Evolutionary conservation across 768 basidiomycete species (phyloP), one percentile per base, ranked within the genome.

Genomic region (Filobasidium wieringae): DNA sequence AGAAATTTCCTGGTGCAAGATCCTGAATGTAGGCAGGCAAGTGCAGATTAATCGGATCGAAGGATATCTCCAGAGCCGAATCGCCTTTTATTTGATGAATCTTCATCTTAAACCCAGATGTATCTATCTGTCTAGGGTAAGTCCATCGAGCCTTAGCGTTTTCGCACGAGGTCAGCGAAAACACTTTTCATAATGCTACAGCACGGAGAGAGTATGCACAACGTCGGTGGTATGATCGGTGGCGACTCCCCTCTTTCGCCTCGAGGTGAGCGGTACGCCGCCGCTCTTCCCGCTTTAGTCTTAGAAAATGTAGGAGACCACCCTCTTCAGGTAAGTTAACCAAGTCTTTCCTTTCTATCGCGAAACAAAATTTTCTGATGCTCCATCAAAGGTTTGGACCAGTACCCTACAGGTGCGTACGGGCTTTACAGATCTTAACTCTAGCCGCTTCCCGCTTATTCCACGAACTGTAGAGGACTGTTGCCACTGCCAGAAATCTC

Each of bases 51-150:
- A 78, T 60, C 60, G 84, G 63, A 96, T 99, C 54, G 83, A 92
- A 68, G 92, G 92, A 14, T 99, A 99, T 69, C 76, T 99, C 59
- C 89, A 92, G 69, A 90, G 88, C 79, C 85, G 95, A 33, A 90
- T 99, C 64, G 93, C 90, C 19, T 99, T 93, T 76, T 99, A 92
- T 74, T 79, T 99, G 55, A 97, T 96, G 92, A 96, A 96, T 72
- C 73, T 97, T 66, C 95, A 99, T 74, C 77, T 99, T 65, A 95
- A 95, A 66, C 93, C 95, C 6, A 80, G 95, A 58, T 89, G 85
- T 70, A 97, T 99, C 60, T 99, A 90, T 75, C 81, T 99, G 60
- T 96, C 95, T 4, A 77, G 95, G 66, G 93, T 96, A 68, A 67
- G 84, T 75, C 5, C 9, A 19, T 15, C 37, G 17, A 39, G n/a